A percentile compares a stretch with the other conserved stretches of the same genome.
Evolutionary conservation across 164 flowering plant genomes (phyloP).

Genomic region (Macadamia integrifolia): DNA sequence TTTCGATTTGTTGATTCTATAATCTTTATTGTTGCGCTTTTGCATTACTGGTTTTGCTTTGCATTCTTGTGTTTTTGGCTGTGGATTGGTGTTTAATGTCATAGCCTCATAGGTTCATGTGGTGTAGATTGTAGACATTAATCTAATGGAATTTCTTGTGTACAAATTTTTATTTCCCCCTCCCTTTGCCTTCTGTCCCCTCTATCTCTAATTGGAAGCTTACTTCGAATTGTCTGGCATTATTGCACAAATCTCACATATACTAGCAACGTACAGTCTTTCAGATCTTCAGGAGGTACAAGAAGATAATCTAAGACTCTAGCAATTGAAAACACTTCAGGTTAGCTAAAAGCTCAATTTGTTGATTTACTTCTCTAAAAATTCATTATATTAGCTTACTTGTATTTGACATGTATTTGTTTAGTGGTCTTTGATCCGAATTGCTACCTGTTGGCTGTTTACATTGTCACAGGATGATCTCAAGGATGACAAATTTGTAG

Average conservation of each 20-base stretch:
- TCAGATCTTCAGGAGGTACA: slow-evolving; percentile 78
- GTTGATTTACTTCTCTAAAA: not conserved
- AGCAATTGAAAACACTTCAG: slow-evolving; percentile 75
- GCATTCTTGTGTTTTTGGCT: too few relatives aligned
- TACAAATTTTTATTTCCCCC: not conserved
- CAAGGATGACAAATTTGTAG: slow-evolving; percentile 66
- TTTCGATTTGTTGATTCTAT: too few relatives aligned
- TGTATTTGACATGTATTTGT: not conserved
- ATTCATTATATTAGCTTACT: not conserved
- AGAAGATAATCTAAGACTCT: slow-evolving; percentile 43
- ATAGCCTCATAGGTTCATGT: too few relatives aligned
- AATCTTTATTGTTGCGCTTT: too few relatives aligned
- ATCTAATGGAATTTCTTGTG: too few relatives aligned
- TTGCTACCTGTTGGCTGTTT: slow-evolving; percentile 3
- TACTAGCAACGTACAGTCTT: slow-evolving; percentile 64
- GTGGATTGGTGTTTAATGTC: too few relatives aligned
- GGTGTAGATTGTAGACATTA: too few relatives aligned
- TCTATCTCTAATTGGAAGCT: not conserved
- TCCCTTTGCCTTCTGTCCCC: not conserved
- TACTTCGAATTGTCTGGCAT: slow-evolving; percentile 4
- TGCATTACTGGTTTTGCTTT: too few relatives aligned
- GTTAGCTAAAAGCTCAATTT: slow-evolving; percentile 23
- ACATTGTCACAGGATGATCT: slow-evolving; percentile 50
- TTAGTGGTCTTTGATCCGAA: not conserved
- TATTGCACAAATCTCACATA: slow-evolving; percentile 32